Evolutionary conservation across 257 asterid genomes (phyloP).

Genomic region (Jacaranda mimosifolia): DNA sequence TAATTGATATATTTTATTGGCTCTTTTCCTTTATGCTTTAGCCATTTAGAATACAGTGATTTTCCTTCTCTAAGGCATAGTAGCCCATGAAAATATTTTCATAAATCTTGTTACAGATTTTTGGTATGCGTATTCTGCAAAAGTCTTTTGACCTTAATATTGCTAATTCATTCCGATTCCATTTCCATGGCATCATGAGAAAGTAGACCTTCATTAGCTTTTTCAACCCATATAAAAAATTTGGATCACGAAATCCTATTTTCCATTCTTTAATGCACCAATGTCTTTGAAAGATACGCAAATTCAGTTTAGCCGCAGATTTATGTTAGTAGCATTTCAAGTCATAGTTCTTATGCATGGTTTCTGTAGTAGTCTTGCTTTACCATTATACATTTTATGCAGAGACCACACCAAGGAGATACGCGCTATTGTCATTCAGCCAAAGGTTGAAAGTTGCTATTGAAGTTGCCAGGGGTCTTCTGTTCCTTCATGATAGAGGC

Average conservation of each 20-base stretch:
- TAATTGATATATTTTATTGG: background rate
- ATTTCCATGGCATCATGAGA: background rate
- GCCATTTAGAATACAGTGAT: background rate
- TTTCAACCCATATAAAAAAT: too few relatives aligned
- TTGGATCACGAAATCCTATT: background rate
- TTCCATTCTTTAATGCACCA: background rate
- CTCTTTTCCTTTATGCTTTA: background rate
- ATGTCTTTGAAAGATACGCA: background rate
- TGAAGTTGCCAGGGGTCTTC: conserved; percentile 66
- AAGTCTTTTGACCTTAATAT: conserved; percentile 7
- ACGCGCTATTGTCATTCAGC: conserved; percentile 63
- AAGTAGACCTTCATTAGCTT: too few relatives aligned
- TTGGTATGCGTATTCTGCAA: background rate
- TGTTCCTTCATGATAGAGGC: conserved; percentile 69
- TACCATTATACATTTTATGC: conserved; percentile 32
- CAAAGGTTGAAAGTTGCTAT: conserved; percentile 69
- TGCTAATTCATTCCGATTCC: background rate
- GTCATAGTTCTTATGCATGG: too few relatives aligned
- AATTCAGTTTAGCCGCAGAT: background rate
- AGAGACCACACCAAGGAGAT: conserved; percentile 80
- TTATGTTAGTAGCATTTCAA: too few relatives aligned
- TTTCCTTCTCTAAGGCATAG: background rate
- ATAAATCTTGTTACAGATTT: too few relatives aligned
- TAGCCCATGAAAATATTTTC: background rate
- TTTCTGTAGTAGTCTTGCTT: background rate